Base-by-base conservation (phyloP, 306 rosid species). In the Prinsepia uniflora region DNA sequence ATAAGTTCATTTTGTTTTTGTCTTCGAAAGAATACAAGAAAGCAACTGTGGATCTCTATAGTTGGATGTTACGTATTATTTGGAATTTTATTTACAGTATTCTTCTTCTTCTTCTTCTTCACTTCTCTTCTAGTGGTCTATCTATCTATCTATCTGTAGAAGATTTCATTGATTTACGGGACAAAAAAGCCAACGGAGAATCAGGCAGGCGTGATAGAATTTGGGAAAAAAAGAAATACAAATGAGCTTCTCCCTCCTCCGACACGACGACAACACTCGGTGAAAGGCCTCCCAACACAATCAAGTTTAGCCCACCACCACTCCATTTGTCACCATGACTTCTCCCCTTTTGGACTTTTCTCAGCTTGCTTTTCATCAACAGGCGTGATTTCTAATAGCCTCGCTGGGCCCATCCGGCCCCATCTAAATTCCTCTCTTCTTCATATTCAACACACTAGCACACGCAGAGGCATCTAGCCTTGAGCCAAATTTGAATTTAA, bases 241-340 rank as follows among this genome's bases (percentile, higher is more conserved):
- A 71, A 67, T 84, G 63, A 78, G 36, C 36, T 30, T 30, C 36
- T 30, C 36, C 36, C 68, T 63, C 73, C 72, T 70, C 94, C 94
- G 94, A 92, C 97, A 85, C 71, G 30, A 70, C 83, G 97, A 91
- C 97, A 91, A 69, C 34, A 73, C 86, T 76, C 72, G 56, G 79
- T 81, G 75, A 70, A 79, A 85, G 82, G 85, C 77, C 76, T 45
- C 67, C 81, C 68, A 72, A 84, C 89, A 65, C 86, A 88, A 84
- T 88, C 91, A 84, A 82, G 36, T 19, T 36, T 74, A 83, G 61
- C 87, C 93, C 88, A 87, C 91, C 89, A 67, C 90, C 61, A 71
- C 65, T 50, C 30, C 57, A 40, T 40, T 69, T 63, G 48, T 68
- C 80, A 54, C 70, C 42, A n/a, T 77, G 61, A 83, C 72, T 82